These are phyloP conservation scores for Oehlia diaphana DNA, from an alignment of 192 early-diverging fungal species.

Conservation along the genomic window DNA sequence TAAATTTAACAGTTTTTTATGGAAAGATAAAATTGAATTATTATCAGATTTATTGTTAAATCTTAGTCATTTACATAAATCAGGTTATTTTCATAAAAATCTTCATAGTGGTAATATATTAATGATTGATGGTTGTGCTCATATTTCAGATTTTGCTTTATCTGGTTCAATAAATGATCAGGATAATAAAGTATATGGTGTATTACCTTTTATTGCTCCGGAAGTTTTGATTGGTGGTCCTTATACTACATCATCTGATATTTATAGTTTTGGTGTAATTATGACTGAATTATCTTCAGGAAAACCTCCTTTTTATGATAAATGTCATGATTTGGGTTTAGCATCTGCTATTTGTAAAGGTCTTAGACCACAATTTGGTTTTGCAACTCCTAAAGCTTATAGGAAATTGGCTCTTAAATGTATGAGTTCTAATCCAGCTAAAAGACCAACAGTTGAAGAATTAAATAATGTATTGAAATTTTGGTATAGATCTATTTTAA, in stretches of 20 bases:
- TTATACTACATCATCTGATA: constrained; percentile 37
- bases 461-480: no score
- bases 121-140: background rate
- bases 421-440: no score
- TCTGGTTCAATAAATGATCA: constrained; percentile 27
- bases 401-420: background rate
- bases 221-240: constrained; percentile 33
- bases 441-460: no score
- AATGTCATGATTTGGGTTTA: background rate
- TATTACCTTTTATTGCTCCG: constrained; percentile 41
- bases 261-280: constrained; percentile 42
- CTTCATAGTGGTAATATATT: constrained; percentile 24
- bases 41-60: constrained; percentile 22
- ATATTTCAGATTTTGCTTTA: constrained; percentile 40
- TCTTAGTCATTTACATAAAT: constrained; percentile 34
- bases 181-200: constrained; percentile 33
- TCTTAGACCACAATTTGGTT: background rate
- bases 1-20: constrained; percentile 33
- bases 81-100: constrained; percentile 39
- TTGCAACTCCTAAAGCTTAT: background rate
- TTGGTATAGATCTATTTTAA: no score
- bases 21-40: constrained; percentile 34
- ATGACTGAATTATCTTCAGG: constrained; percentile 43
- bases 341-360: background rate
- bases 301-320: constrained; percentile 32